Evolutionary conservation across 805 yeast species (phyloP), one percentile per base, ranked within the genome.

Genomic region (Schizosaccharomyces lindneri): DNA sequence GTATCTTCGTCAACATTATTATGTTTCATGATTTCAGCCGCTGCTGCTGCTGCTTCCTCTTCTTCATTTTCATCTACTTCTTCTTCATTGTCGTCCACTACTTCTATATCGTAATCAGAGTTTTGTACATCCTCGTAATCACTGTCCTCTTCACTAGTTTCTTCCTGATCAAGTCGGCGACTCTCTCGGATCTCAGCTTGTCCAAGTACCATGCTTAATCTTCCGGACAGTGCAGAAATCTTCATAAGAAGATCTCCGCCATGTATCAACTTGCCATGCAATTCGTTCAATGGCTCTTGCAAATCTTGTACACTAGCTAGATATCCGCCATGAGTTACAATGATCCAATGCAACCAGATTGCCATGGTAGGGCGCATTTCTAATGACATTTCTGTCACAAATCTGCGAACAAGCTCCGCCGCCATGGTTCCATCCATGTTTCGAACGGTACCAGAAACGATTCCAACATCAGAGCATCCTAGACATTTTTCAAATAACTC

Each of bases 301-400:
- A 51, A 21, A 24, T 51, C 57, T 11, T 17, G 21, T 24, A 51
- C 57, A 17, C 31, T 51, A 11, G 57, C 27, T 39, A 51, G 21
- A 51, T 51, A 51, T 51, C 57, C 57, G 27, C 57, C 57, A 4
- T 51, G 57, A 24, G 57, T 51, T 7, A 51, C 57, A 51, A 51
- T 51, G 9, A 51, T 51, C 57, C 57, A 51, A 51, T 51, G 57
- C 57, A 51, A 24, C 57, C 57, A 51, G 9, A 51, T 21, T 5
- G 57, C 36, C 31, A 51, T 17, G 36, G 57, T 19, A 17, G 57
- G 31, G 9, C 27, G 36, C 36, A 24, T 51, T 9, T 29, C 11
- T 29, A n/a, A 19, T 17, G 36, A 51, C 32, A 51, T 24, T 21
- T 17, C 36, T 29, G 57, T 21, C 19, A 51, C 27, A 2, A 51